Evolutionary conservation across 2,329 filamentous ascomycete genomes (phyloP).

Genomic region (Diplodia seriata): DNA sequence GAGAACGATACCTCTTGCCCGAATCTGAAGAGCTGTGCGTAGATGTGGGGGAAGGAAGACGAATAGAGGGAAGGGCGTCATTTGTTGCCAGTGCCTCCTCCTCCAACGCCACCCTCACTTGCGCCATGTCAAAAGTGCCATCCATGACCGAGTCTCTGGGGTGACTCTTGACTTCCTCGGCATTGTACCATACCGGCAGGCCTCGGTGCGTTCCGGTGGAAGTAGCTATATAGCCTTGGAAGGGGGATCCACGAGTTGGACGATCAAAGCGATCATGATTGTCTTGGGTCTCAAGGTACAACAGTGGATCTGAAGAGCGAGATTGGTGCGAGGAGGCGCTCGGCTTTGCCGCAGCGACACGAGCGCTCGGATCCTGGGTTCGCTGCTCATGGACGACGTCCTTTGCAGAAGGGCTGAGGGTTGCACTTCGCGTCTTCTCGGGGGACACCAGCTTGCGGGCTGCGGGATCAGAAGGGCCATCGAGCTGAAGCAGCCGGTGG

Average conservation of each 20-base stretch:
- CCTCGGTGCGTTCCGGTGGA: constrained; percentile 19
- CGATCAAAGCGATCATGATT: background rate
- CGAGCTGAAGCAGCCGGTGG: constrained; percentile 1
- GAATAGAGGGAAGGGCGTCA: constrained; percentile 22
- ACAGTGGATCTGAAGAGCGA: constrained; percentile 23
- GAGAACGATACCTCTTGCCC: constrained; percentile 17
- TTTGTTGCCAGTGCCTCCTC: background rate
- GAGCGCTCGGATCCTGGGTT: constrained; percentile 21
- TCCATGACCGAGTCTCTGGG: constrained; percentile 23
- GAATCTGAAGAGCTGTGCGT: constrained; percentile 11
- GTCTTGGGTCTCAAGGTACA: constrained; percentile 14
- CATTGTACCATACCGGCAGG: constrained; percentile 23
- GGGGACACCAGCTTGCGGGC: background rate
- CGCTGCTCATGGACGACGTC: background rate
- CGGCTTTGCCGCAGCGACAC: constrained; percentile 16
- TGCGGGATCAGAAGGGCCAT: constrained; percentile 14
- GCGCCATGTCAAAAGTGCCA: constrained; percentile 13
- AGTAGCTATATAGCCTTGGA: constrained; percentile 21
- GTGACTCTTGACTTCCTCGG: constrained; percentile 8
- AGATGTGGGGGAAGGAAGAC: constrained; percentile 17
- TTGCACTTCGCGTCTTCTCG: background rate
- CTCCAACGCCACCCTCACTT: constrained; percentile 8
- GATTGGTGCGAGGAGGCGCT: constrained; percentile 22
- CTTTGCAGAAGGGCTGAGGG: too few relatives aligned
- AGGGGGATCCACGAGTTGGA: background rate